Evolutionary conservation across 768 basidiomycete genomes (phyloP), one percentile per base, ranked within the genome.

Genomic region (Mycena galopus): DNA sequence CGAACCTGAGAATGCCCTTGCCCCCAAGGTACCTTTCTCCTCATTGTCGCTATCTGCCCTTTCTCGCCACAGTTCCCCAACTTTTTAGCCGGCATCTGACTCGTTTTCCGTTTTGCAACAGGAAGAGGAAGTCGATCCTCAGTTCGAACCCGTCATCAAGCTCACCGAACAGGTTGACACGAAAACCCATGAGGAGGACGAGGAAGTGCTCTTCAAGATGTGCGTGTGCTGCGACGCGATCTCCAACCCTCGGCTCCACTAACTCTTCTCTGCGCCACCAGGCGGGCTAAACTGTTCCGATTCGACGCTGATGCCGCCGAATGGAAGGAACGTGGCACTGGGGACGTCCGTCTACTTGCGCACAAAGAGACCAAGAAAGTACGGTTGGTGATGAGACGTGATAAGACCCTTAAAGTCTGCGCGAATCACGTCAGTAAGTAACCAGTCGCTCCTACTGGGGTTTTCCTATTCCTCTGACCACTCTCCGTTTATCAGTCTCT

Each of bases 401-500:
- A 99, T 89, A 98, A 98, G 92, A 99, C 98, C 58, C 89, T 96
- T 84, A 99, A 99, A 84, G 97, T 99, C 84, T 99, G 98, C 84
- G 98, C 98, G 69, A 99, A 99, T 87, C 98, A 99, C 85, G 84
- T 90, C 75, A 91, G 98, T 98, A 79, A 85, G 87, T 84, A 64
- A 7, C 33, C 67, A 32, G 88, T 84, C 57, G 6, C 27, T 70
- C 33, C 62, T n/a, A 60, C 17, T 25, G 14, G 11, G 6, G 32
- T 47, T 32, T 64, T 42, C 11, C 10, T 23, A 58, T 55, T n/a
- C 29, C 74, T 21, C 75, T 72, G 39, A 66, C 42, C 62, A 59
- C 64, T 50, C 63, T 70, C 37, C 68, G n/a, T 53, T 60, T 10
- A 3, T 35, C 76, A 98, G 97, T 99, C 81, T 84, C 94, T 29